Percentiles rank a stretch among this genome's conserved stretches.
These are phyloP conservation scores for Liriodendron chinense DNA, from an alignment of 164 flowering plant genomes.

Conservation along the genomic window DNA sequence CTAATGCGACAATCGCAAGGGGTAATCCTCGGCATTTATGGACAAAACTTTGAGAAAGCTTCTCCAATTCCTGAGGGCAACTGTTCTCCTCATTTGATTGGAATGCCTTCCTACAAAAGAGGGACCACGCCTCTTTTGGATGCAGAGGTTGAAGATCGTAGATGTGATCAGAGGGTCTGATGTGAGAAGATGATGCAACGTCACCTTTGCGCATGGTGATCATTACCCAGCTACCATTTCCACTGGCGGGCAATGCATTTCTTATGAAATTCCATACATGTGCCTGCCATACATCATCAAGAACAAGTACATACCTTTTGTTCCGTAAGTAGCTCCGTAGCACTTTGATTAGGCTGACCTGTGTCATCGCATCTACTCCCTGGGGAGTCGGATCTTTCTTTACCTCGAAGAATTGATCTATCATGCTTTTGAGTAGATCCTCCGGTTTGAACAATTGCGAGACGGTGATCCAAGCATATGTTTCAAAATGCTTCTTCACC, in stretches of 20 bases:
- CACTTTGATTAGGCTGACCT: no score
- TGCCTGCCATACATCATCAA: slow-evolving; percentile 40
- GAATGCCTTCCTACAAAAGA: slow-evolving; percentile 9
- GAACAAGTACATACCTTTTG: slow-evolving; percentile 21
- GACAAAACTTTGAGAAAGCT: neutral
- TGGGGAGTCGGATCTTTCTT: no score
- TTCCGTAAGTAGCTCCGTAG: neutral
- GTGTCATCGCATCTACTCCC: no score
- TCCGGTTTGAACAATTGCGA: slow-evolving; percentile 25
- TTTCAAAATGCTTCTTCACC: slow-evolving; percentile 23
- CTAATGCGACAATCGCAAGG: slow-evolving; percentile 16
- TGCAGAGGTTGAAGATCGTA: neutral
- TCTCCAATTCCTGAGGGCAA: neutral
- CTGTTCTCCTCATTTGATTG: neutral
- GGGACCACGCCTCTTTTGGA: neutral
- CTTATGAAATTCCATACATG: slow-evolving; percentile 25
- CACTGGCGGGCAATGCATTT: slow-evolving; percentile 25
- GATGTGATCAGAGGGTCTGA: neutral
- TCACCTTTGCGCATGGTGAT: slow-evolving; percentile 30
- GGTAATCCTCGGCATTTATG: slow-evolving; percentile 19
- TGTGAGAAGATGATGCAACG: neutral
- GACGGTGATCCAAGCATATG: slow-evolving; percentile 49
- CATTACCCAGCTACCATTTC: slow-evolving; percentile 29
- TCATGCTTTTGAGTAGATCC: slow-evolving; percentile 9
- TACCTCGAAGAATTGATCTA: neutral